phyloP scores from a whole-genome alignment of 371 early-diverging fungal genomes.

The Entomophthora muscae region DNA sequence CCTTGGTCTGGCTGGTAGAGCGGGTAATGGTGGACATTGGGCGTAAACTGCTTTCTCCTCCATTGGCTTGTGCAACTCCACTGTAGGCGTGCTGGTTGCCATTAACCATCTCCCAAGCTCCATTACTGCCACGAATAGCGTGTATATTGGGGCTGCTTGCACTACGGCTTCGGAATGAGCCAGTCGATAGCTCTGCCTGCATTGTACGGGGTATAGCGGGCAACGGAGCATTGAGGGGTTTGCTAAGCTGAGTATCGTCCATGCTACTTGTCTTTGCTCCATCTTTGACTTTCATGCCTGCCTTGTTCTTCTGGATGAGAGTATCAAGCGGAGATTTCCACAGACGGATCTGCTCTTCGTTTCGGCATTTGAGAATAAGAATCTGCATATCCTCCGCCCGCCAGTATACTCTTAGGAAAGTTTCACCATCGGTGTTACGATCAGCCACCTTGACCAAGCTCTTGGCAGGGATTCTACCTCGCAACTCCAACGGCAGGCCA shows the following conservation, averaged over 20 bases:
- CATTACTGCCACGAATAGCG: slow-evolving; percentile 12
- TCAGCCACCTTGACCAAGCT: slow-evolving; percentile 63
- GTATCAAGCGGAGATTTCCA: slow-evolving; percentile 60
- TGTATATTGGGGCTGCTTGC: slow-evolving; percentile 50
- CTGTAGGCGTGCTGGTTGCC: background rate
- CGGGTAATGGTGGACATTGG: background rate
- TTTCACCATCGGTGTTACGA: slow-evolving; percentile 32
- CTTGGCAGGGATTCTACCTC: slow-evolving; percentile 55
- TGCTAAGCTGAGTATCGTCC: slow-evolving; percentile 41
- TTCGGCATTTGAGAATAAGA: slow-evolving; percentile 65
- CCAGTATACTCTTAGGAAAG: slow-evolving; percentile 52
- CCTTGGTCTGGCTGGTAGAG: slow-evolving; percentile 28
- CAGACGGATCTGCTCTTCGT: slow-evolving; percentile 72
- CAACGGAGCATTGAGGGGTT: background rate
- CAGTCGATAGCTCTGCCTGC: background rate
- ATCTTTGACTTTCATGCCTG: background rate
- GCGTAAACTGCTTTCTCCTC: background rate
- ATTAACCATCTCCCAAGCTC: background rate
- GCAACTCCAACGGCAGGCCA: slow-evolving; percentile 37
- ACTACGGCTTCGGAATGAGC: slow-evolving; percentile 28
- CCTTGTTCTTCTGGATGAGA: slow-evolving; percentile 3
- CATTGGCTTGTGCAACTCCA: background rate
- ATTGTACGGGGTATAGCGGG: background rate
- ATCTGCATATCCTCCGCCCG: slow-evolving; percentile 51
- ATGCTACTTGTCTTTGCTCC: background rate